Percentiles rank a stretch among this genome's conserved stretches.
Evolutionary conservation across 495 filamentous ascomycete genomes (phyloP).

Genomic region (Xylaria venustula): DNA sequence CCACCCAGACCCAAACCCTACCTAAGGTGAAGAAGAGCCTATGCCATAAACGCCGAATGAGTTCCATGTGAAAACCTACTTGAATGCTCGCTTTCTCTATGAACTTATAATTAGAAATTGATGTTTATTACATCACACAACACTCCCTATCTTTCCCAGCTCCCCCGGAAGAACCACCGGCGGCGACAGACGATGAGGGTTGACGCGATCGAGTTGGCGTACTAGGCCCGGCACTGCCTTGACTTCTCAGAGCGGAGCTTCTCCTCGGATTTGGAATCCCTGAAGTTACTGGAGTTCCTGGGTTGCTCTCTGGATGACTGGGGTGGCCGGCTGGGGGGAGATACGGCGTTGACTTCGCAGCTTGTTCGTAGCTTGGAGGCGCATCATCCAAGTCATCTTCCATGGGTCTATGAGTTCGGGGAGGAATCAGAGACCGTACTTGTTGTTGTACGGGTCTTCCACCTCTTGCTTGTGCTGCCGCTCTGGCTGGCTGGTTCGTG

Average conservation of each 20-base stretch:
- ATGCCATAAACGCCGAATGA: neutral
- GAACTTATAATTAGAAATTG: neutral
- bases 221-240: slow-evolving; percentile 17
- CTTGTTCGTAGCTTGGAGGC: slow-evolving; percentile 82
- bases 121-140: slow-evolving; percentile 25
- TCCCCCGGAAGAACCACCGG: slow-evolving; percentile 9
- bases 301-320: slow-evolving; percentile 47
- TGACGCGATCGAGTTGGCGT: slow-evolving; percentile 25
- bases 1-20: neutral
- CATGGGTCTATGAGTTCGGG: slow-evolving; percentile 31
- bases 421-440: slow-evolving; percentile 46
- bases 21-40: neutral
- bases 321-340: slow-evolving; percentile 61
- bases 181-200: slow-evolving; percentile 19
- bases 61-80: neutral
- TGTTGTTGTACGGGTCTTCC: slow-evolving; percentile 32
- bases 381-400: slow-evolving; percentile 60
- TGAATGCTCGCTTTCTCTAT: neutral
- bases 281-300: slow-evolving; percentile 10
- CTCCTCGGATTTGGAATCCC: slow-evolving; percentile 16
- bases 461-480: slow-evolving; percentile 16
- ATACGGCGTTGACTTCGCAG: slow-evolving; percentile 62
- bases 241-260: slow-evolving; percentile 12
- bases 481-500: slow-evolving; percentile 23
- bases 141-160: slow-evolving; percentile 29